A percentile compares a stretch with the other conserved stretches of the same genome.
phyloP scores from a whole-genome alignment of 2,329 filamentous ascomycete genomes.

The Cordyceps cicadae region DNA sequence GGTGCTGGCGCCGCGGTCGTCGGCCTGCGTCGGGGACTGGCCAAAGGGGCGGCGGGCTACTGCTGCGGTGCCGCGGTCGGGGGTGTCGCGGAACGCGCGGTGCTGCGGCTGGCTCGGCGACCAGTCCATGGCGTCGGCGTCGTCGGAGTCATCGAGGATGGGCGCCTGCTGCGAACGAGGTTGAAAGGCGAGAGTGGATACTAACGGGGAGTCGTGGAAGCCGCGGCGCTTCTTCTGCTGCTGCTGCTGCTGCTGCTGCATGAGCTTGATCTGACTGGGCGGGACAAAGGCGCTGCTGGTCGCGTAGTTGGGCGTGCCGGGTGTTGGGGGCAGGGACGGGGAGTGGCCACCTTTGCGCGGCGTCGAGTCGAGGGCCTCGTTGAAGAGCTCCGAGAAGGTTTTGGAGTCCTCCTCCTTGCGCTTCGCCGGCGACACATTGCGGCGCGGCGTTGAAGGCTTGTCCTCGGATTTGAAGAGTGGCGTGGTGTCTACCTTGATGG shows the following conservation, averaged over 20 bases:
- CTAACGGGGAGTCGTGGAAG: neutral
- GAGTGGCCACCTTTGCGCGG: constrained; percentile 10
- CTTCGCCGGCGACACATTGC: constrained; percentile 18
- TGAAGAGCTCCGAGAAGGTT: constrained; percentile 35
- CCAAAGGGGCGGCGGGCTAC: constrained; percentile 29
- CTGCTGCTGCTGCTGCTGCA: constrained; percentile 13
- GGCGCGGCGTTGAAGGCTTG: constrained; percentile 19
- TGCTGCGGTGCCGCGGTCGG: constrained; percentile 22
- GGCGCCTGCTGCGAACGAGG: constrained; percentile 14
- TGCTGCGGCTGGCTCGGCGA: constrained; percentile 51
- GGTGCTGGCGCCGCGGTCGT: constrained; percentile 31
- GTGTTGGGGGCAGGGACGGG: neutral
- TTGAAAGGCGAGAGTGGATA: constrained; percentile 9
- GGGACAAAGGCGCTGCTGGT: constrained; percentile 5
- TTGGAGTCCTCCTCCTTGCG: constrained; percentile 26
- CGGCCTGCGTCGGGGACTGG: constrained; percentile 35
- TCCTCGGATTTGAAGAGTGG: constrained; percentile 38
- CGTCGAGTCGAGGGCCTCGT: constrained; percentile 25
- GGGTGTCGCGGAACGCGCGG: constrained; percentile 44
- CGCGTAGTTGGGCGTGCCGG: constrained; percentile 5
- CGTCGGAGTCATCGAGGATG: constrained; percentile 35
- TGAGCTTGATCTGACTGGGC: constrained; percentile 9
- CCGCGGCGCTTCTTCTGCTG: neutral
- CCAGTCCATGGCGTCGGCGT: constrained; percentile 65
- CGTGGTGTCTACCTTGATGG: constrained; percentile 48